Conservation (phyloP, 179 eudicot genomes). For the Patellifolia procumbens region DNA sequence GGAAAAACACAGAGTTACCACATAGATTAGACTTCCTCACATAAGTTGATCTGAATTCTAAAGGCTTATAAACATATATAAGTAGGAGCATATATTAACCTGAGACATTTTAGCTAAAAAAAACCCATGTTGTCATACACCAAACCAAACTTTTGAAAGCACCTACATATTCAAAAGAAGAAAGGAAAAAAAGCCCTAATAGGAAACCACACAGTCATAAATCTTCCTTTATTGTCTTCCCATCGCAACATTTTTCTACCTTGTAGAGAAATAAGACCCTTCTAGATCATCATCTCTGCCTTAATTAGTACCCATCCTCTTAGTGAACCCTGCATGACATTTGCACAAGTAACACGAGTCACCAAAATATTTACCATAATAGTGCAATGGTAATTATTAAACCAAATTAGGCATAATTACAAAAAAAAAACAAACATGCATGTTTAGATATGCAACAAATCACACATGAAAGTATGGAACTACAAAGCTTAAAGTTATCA, state of each 20-base stretch:
- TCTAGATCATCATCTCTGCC: neutral
- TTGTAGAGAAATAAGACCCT: neutral
- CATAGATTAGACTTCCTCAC: neutral
- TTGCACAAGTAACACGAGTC: too few species aligned
- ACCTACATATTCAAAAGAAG: neutral
- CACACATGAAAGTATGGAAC: too few species aligned
- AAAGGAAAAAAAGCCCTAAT: neutral
- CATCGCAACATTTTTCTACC: neutral
- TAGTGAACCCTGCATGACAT: conserved; percentile 15
- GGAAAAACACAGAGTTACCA: too few species aligned
- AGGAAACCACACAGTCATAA: neutral
- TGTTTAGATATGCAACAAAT: too few species aligned
- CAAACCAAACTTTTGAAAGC: neutral
- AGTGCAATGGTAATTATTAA: too few species aligned
- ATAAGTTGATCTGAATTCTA: too few species aligned
- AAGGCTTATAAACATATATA: neutral
- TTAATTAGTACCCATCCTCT: neutral
- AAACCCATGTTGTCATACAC: neutral
- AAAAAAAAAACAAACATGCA: neutral
- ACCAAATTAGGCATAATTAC: too few species aligned
- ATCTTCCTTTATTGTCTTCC: conserved; percentile 1
- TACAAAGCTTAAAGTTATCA: too few species aligned
- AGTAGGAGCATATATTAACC: neutral
- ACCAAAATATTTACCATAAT: neutral
- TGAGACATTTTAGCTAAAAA: neutral